Conservation (phyloP, 1,284 basidiomycete species). For the Pyrrhoderma lamaoense region DNA sequence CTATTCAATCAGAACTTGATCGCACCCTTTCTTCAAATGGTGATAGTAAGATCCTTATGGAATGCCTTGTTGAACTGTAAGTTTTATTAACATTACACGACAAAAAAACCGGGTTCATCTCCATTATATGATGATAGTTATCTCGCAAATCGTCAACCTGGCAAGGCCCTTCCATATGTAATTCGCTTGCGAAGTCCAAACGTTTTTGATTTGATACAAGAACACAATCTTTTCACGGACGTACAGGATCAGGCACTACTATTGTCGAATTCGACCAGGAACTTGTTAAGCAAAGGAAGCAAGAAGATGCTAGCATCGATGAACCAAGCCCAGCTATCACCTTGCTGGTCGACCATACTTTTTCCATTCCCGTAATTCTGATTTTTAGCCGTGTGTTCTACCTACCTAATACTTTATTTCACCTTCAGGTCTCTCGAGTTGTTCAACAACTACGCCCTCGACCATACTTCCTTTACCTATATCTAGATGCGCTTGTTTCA, state of each 20-base stretch:
- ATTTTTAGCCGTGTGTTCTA: not conserved
- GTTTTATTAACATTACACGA: conserved; percentile 23
- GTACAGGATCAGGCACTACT: conserved; percentile 90
- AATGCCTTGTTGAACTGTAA: conserved; percentile 87
- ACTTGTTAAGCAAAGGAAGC: conserved; percentile 48
- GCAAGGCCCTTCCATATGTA: conserved; percentile 88
- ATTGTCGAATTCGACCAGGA: conserved; percentile 91
- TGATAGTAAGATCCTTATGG: conserved; percentile 65
- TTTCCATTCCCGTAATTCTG: conserved; percentile 83
- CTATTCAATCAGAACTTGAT: conserved; percentile 79
- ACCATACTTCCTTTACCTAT: conserved; percentile 85
- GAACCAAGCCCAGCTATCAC: conserved; percentile 67
- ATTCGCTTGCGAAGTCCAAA: conserved; percentile 80
- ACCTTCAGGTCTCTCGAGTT: conserved; percentile 70
- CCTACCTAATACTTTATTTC: not conserved
- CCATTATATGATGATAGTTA: conserved; percentile 42
- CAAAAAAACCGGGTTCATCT: not conserved
- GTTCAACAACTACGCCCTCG: conserved; percentile 78
- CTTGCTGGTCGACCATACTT: conserved; percentile 88
- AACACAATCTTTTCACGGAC: conserved; percentile 91
- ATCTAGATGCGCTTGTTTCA: conserved; percentile 86
- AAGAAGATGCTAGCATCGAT: conserved; percentile 25
- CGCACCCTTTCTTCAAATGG: conserved; percentile 49
- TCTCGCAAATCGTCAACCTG: conserved; percentile 82
- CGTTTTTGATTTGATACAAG: conserved; percentile 92